Conservation (phyloP, 192 early-diverging fungal species). For the Geosiphon pyriformis region DNA sequence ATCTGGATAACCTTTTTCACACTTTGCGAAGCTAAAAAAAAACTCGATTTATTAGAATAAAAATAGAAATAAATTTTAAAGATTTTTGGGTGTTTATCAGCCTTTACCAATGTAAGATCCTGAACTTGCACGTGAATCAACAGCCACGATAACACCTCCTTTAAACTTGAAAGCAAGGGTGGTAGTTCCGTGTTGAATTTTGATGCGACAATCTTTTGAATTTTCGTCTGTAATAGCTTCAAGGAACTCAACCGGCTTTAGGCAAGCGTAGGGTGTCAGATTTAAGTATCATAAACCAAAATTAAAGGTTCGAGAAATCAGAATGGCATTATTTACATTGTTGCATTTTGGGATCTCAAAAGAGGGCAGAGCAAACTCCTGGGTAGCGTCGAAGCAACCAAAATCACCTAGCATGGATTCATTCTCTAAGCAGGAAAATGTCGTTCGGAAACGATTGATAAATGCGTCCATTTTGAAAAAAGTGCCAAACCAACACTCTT, state of each 20-base stretch:
- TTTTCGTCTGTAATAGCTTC: slow-evolving; percentile 71
- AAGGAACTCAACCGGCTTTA: slow-evolving; percentile 82
- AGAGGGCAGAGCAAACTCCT: slow-evolving; percentile 45
- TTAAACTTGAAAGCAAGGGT: slow-evolving; percentile 97
- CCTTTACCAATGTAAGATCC: slow-evolving; percentile 83
- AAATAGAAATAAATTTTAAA: not conserved
- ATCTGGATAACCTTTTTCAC: slow-evolving; percentile 99
- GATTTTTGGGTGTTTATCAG: not conserved
- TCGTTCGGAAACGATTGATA: slow-evolving; percentile 34
- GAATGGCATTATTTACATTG: slow-evolving; percentile 38
- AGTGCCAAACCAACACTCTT: too few species aligned
- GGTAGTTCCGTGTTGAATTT: slow-evolving; percentile 95
- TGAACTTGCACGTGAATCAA: slow-evolving; percentile 93
- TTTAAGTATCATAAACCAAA: not conserved
- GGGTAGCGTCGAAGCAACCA: slow-evolving; percentile 43
- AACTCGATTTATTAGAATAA: slow-evolving; percentile 3
- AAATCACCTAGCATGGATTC: slow-evolving; percentile 25
- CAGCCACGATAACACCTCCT: slow-evolving; percentile 88
- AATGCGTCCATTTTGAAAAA: slow-evolving; percentile 40
- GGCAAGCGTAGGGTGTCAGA: not conserved
- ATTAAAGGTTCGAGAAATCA: not conserved
- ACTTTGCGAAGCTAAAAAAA: slow-evolving; percentile 71
- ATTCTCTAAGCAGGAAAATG: slow-evolving; percentile 23
- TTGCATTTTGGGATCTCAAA: slow-evolving; percentile 53
- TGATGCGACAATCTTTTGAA: slow-evolving; percentile 75